These are phyloP conservation scores for Cicer chorassanicum DNA, from an alignment of 306 rosid species.

Conservation along the genomic window DNA sequence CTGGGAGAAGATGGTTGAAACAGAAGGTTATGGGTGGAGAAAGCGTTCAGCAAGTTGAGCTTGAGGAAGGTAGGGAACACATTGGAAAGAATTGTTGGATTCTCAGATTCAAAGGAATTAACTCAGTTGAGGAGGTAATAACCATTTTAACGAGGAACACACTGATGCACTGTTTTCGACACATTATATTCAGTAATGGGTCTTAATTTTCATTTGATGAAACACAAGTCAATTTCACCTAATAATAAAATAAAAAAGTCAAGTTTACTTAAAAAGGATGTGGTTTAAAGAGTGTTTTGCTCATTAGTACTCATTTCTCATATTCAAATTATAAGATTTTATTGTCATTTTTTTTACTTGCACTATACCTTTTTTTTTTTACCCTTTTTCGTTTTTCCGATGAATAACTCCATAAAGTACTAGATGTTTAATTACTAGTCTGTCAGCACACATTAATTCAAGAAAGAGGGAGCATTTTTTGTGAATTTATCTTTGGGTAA, in stretches of 20 bases:
- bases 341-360: neutral
- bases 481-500: slow-evolving; percentile 9
- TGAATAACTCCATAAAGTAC: neutral
- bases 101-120: slow-evolving; percentile 72
- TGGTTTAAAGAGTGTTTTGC: neutral
- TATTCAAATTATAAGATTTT: neutral
- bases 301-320: neutral
- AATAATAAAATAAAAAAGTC: neutral
- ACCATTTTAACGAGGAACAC: neutral
- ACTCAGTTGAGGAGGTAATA: slow-evolving; percentile 71
- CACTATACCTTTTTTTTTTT: neutral
- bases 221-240: neutral
- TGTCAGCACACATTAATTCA: slow-evolving; percentile 3
- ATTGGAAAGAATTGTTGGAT: slow-evolving; percentile 87
- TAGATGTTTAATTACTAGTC: neutral
- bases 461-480: slow-evolving; percentile 11
- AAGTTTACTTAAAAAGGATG: neutral
- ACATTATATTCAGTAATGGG: neutral
- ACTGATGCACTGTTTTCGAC: neutral
- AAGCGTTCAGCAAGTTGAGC: slow-evolving; percentile 65
- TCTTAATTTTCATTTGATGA: neutral
- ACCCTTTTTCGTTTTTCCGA: neutral
- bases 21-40: slow-evolving; percentile 64
- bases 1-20: slow-evolving; percentile 90
- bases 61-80: slow-evolving; percentile 88